Conservation (phyloP, 148 eudicot genomes). For the Rheum nobile region DNA sequence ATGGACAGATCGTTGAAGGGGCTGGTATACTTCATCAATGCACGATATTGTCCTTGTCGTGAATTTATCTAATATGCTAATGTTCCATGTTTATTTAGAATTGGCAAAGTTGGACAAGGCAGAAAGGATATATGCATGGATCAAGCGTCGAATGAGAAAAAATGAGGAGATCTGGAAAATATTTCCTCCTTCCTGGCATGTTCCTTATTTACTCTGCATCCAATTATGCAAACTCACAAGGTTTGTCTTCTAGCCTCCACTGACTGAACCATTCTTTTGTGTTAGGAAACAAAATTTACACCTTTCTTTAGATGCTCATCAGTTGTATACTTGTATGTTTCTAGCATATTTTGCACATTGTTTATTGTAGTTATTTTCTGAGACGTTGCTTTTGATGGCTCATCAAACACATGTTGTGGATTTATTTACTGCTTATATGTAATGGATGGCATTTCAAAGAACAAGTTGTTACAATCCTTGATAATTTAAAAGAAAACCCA, state of each 20-base stretch:
- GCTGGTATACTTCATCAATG: too few relatives aligned
- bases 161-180: slow-evolving; percentile 98
- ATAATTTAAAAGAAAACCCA: slow-evolving; percentile 78
- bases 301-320: not conserved
- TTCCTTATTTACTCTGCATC: slow-evolving; percentile 85
- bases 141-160: slow-evolving; percentile 88
- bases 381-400: not conserved
- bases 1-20: slow-evolving; percentile 95
- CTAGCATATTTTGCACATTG: not conserved
- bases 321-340: not conserved
- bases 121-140: slow-evolving; percentile 97
- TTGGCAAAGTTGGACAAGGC: slow-evolving; percentile 95
- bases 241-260: slow-evolving; percentile 24
- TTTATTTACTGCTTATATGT: not conserved
- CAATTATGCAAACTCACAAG: slow-evolving; percentile 97
- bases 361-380: not conserved
- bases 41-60: too few relatives aligned
- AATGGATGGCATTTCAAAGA: slow-evolving; percentile 31
- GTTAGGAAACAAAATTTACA: not conserved
- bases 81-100: too few relatives aligned
- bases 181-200: slow-evolving; percentile 92
- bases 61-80: too few relatives aligned
- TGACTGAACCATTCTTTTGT: not conserved
- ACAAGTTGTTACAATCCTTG: slow-evolving; percentile 73
- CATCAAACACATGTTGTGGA: not conserved